Conservation (phyloP, 352 stramenopile species). For the Phytophthora podocarpi region DNA sequence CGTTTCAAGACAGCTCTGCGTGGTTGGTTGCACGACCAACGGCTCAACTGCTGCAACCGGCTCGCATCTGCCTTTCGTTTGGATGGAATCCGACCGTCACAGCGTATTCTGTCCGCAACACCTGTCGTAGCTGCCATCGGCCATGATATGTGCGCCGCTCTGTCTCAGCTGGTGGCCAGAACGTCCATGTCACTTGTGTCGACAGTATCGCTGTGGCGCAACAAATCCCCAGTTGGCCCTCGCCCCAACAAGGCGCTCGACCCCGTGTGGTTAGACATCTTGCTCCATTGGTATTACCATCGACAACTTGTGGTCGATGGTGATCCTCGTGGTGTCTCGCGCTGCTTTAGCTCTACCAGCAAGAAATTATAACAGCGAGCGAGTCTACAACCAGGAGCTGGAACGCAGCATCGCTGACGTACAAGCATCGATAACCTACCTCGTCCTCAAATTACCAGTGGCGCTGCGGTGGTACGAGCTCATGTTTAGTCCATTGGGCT, state of each 20-base stretch:
- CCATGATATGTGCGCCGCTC: background rate
- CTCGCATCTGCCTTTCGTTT: background rate
- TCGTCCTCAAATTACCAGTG: background rate
- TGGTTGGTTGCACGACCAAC: background rate
- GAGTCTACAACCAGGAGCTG: background rate
- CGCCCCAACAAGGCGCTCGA: conserved; percentile 4
- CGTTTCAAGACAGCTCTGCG: conserved; percentile 1
- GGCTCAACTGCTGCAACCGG: background rate
- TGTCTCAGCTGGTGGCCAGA: background rate
- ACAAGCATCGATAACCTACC: background rate
- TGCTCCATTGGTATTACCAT: conserved; percentile 1
- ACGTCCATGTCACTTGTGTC: background rate
- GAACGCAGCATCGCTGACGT: background rate
- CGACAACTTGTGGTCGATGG: background rate
- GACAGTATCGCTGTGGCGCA: background rate
- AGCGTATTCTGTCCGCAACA: background rate
- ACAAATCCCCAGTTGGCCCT: background rate
- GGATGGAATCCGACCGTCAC: background rate
- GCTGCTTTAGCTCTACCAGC: background rate
- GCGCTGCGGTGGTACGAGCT: background rate
- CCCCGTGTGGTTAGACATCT: background rate
- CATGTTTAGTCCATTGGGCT: conserved; percentile 5
- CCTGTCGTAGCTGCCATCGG: background rate
- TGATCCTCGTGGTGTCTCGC: background rate
- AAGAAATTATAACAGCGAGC: background rate